phyloP scores from a whole-genome alignment of 768 basidiomycete species.

The Candolleomyces eurysporus region DNA sequence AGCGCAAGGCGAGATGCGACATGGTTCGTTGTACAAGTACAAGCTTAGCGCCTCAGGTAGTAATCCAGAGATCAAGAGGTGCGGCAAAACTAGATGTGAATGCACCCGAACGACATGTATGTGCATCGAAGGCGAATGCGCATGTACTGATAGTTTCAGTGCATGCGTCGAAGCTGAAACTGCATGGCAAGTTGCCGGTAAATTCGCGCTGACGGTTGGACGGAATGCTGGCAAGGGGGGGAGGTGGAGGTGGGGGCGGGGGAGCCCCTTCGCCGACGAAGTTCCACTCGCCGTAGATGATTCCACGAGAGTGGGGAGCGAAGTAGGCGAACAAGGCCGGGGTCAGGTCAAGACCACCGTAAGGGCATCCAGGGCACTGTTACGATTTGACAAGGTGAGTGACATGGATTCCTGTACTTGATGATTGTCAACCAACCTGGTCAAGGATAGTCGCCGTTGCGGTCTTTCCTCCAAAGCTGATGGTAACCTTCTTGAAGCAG shows the following conservation, averaged over 20 bases:
- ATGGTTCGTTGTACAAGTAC: no score
- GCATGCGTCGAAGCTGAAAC: no score
- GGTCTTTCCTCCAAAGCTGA: constrained; percentile 60
- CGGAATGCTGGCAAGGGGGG: no score
- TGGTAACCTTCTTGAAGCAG: constrained; percentile 61
- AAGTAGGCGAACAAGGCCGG: constrained; percentile 66
- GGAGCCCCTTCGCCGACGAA: constrained; percentile 35
- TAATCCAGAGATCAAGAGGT: no score
- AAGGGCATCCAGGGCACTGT: constrained; percentile 68
- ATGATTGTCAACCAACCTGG: constrained; percentile 38
- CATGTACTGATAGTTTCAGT: no score
- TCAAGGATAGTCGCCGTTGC: constrained; percentile 60
- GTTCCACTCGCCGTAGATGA: constrained; percentile 62
- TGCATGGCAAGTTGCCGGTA: no score
- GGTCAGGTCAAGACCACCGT: constrained; percentile 66
- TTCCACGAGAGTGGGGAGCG: constrained; percentile 43
- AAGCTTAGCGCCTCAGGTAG: no score
- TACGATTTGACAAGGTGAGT: not conserved
- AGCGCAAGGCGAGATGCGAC: no score
- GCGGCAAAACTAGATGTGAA: no score
- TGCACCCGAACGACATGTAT: no score
- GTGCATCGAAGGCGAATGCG: no score
- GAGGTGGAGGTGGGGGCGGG: constrained; percentile 15
- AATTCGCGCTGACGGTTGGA: no score
- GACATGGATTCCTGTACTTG: not conserved